Evolutionary conservation across 2,329 filamentous ascomycete species (phyloP), one percentile per base, ranked within the genome.

Genomic region (Coniochaeta sp.): DNA sequence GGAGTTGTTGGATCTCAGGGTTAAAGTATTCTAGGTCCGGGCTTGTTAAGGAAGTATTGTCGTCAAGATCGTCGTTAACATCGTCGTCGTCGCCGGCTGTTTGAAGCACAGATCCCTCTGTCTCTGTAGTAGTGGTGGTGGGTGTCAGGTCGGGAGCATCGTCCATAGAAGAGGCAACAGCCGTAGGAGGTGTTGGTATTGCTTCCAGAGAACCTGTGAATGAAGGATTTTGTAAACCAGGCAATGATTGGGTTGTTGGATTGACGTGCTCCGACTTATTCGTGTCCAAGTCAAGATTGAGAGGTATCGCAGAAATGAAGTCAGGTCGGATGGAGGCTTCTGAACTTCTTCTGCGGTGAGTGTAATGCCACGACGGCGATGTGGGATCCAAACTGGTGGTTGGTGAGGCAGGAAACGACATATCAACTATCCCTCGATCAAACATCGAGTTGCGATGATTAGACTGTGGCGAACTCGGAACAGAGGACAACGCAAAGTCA

Each of bases 381-480:
- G 84, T 77, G 1, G 91, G 89, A 79, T 80, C 83, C 16, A 88
- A 77, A 59, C 87, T 88, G 1, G 91, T 96, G 17, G 89, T 87
- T 0, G 95, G 93, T 40, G 93, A 97, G 1, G 86, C 88, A 0
- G 93, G 90, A 56, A 87, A 82, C 12, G 90, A 92, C 3, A 83
- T 87, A 58, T 90, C 88, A 19, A 79, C 77, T 54, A 89, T 84
- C 12, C 83, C 76, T 34, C 85, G 82, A 71, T 97, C 93, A 67
- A 96, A 97, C 55, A 96, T 78, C 0, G 90, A 91, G 58, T 83
- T 83, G 19, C 88, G 85, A 64, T 86, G 86, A 33, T 85, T 86
- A 1, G 91, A 95, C 52, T 81, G 83, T 0, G 95, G 93, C 4
- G 93, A 97, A 66, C 88, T 92, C 1, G 92, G 88, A 1, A 89